Percentiles rank a stretch among this genome's conserved stretches.
These are phyloP conservation scores for Rhinocladiella similis DNA, from an alignment of 2,329 filamentous ascomycete genomes.

Conservation along the genomic window DNA sequence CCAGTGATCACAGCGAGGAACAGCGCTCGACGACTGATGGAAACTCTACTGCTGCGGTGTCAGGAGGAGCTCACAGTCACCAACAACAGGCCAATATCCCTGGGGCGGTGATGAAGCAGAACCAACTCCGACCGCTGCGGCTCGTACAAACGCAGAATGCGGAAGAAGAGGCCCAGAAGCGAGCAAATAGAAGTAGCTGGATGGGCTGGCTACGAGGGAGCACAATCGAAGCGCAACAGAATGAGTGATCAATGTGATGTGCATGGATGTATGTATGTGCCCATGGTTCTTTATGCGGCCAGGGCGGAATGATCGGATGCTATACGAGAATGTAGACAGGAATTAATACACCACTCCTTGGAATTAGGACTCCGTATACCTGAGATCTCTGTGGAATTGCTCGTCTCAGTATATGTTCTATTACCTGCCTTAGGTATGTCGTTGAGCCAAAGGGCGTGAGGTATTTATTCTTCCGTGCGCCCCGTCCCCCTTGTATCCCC, in stretches of 20 bases:
- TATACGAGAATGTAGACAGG: too few relatives aligned
- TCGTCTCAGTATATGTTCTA: too few relatives aligned
- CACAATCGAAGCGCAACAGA: conserved; percentile 19
- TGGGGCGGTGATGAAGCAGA: conserved; percentile 60
- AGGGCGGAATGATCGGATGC: too few relatives aligned
- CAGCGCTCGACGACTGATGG: conserved; percentile 45
- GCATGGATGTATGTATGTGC: too few relatives aligned
- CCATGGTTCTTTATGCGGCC: too few relatives aligned
- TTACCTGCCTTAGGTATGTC: too few relatives aligned
- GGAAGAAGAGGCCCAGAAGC: conserved; percentile 46
- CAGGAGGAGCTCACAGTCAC: conserved; percentile 29
- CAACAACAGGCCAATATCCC: conserved; percentile 67
- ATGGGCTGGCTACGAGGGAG: conserved; percentile 43
- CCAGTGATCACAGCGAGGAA: conserved; percentile 49
- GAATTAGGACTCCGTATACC: too few relatives aligned
- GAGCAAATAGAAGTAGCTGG: conserved; percentile 48
- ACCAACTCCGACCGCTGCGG: conserved; percentile 80
- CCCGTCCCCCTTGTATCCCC: too few relatives aligned
- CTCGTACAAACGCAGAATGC: conserved; percentile 76
- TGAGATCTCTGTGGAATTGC: too few relatives aligned
- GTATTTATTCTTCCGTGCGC: too few relatives aligned
- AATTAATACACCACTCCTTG: too few relatives aligned
- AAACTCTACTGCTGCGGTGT: conserved; percentile 44
- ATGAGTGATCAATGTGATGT: conserved; percentile 7
- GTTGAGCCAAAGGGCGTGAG: too few relatives aligned